A percentile compares a stretch with the other conserved stretches of the same genome.
phyloP scores from a whole-genome alignment of 257 asterid genomes.

The Lycium barbarum region DNA sequence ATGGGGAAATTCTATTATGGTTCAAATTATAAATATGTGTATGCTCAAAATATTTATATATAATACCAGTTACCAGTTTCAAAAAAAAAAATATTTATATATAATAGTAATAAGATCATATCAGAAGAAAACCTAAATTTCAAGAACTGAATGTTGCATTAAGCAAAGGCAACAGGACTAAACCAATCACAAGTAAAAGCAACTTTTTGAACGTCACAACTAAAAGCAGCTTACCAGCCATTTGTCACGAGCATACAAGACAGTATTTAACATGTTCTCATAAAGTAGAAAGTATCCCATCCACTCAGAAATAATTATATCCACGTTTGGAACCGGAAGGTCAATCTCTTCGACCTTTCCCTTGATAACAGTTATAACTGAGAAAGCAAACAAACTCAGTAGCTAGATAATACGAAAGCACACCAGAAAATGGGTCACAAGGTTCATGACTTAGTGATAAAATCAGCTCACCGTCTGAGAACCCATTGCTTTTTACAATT shows the following conservation, averaged over 20 bases:
- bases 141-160: slow-evolving; percentile 11
- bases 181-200: background rate
- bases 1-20: background rate
- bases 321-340: slow-evolving; percentile 92
- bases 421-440: background rate
- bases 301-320: slow-evolving; percentile 95
- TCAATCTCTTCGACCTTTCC: slow-evolving; percentile 95
- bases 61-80: too few species aligned
- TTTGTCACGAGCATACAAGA: slow-evolving; percentile 88
- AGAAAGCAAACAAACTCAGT: slow-evolving; percentile 20
- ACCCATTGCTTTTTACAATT: slow-evolving; percentile 77
- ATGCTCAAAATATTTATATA: background rate
- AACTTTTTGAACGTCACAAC: background rate
- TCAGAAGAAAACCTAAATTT: background rate
- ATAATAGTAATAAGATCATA: background rate
- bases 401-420: slow-evolving; percentile 18
- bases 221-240: slow-evolving; percentile 72
- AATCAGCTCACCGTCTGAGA: slow-evolving; percentile 60
- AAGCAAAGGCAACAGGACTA: background rate
- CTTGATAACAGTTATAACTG: slow-evolving; percentile 86
- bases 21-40: background rate
- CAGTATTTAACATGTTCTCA: slow-evolving; percentile 87
- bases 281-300: slow-evolving; percentile 93
- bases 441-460: background rate
- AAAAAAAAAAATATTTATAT: background rate